These are phyloP conservation scores for Taiwanofungus camphoratus DNA, from an alignment of 1,284 basidiomycete genomes.

Conservation along the genomic window DNA sequence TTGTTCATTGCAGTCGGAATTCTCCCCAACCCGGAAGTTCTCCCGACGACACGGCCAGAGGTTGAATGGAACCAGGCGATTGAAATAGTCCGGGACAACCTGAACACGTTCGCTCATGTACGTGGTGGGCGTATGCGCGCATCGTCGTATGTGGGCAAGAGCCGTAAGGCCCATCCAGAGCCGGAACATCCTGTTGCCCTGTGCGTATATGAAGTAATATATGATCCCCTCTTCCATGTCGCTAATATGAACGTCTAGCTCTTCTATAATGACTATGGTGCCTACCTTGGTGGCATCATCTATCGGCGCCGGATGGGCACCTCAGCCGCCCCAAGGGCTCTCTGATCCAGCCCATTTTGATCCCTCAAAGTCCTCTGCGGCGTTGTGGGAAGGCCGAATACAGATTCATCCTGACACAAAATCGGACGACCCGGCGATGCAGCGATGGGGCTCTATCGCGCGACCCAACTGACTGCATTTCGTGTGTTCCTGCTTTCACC, in stretches of 20 bases:
- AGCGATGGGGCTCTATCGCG: constrained; percentile 31
- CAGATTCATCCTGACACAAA: constrained; percentile 84
- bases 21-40: constrained; percentile 60
- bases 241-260: constrained; percentile 28
- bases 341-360: constrained; percentile 73
- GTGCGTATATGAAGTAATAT: constrained; percentile 19
- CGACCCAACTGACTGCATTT: constrained; percentile 1
- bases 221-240: background rate
- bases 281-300: constrained; percentile 83
- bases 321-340: constrained; percentile 48
- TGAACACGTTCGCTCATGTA: constrained; percentile 74
- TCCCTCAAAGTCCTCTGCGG: constrained; percentile 74
- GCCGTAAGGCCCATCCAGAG: constrained; percentile 51
- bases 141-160: constrained; percentile 79
- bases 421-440: constrained; percentile 39
- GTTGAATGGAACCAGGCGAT: constrained; percentile 70
- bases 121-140: constrained; percentile 83
- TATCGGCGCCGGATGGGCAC: constrained; percentile 76
- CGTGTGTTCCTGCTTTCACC: too few relatives aligned
- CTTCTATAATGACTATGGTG: constrained; percentile 81
- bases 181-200: constrained; percentile 38
- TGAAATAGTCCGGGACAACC: constrained; percentile 78
- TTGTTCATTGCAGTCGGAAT: constrained; percentile 64
- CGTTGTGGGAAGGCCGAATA: constrained; percentile 75
- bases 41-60: constrained; percentile 63